These are phyloP conservation scores for Acer yangbiense DNA, from an alignment of 345 rosid genomes.

Conservation along the genomic window DNA sequence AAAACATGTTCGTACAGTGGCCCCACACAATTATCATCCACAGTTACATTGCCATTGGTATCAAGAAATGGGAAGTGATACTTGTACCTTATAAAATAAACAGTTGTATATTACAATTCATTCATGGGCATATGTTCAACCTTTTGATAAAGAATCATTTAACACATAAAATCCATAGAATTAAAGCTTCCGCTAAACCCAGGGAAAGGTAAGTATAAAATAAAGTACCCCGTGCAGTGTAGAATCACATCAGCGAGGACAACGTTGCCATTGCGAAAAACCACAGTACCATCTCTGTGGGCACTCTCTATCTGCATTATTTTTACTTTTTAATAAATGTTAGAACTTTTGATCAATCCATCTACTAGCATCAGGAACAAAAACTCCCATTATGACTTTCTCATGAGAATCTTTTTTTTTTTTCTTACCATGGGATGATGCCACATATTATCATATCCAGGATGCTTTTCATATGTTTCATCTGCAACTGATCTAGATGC, in stretches of 20 bases:
- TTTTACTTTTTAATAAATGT: conserved; percentile 8
- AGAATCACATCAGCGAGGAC: conserved; percentile 59
- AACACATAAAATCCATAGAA: background rate
- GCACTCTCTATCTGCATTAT: conserved; percentile 61
- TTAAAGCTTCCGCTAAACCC: background rate
- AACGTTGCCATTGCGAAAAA: conserved; percentile 56
- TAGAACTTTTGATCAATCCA: conserved; percentile 20
- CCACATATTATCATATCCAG: conserved; percentile 61
- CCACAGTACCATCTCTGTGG: conserved; percentile 58
- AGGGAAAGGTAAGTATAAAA: background rate
- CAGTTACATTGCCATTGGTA: conserved; percentile 59
- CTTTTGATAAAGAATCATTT: background rate
- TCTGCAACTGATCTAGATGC: conserved; percentile 56
- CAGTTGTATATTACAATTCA: background rate
- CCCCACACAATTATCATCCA: conserved; percentile 78
- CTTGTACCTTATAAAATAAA: conserved; percentile 58
- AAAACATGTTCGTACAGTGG: conserved; percentile 82
- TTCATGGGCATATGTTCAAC: background rate
- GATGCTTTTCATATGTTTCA: conserved; percentile 41
- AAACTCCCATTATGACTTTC: background rate
- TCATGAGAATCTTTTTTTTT: conserved; percentile 6
- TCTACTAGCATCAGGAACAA: conserved; percentile 2
- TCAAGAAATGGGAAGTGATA: conserved; percentile 92
- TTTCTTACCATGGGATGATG: conserved; percentile 79
- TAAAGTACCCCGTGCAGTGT: conserved; percentile 79